Evolutionary conservation across 2,329 filamentous ascomycete species (phyloP), one percentile per base, ranked within the genome.

Genomic region (Arthrobotrys conoides): DNA sequence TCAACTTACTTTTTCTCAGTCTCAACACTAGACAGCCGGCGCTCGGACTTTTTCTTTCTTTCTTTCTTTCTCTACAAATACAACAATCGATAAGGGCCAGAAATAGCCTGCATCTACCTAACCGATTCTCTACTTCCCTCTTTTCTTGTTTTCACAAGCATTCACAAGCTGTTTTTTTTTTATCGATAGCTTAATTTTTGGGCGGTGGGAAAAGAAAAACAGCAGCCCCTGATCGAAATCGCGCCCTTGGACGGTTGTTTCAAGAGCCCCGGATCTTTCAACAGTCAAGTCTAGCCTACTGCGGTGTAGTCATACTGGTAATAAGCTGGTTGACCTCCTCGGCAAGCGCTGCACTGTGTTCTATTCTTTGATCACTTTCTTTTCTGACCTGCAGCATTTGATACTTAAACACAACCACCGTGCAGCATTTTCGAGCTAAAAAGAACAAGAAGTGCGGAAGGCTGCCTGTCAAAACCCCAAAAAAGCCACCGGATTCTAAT

Each of bases 401-500:
- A 49, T 16, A 51, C 46, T 48, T 22, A 22, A 49, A 33, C 46
- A 51, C 30, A 33, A 51, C 44, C 44, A 33, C 20, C 44, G 46
- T 38, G 61, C 61, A 65, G 61, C 61, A 65, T 33, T 6, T 33
- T 10, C 30, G 14, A 18, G 41, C 24, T 48, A 63, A 30, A n/a
- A 51, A 38, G 8, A 38, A 9, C 3, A 55, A 63, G 27, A 22
- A 18, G n/a, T 20, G 41, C 75, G 68, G 63, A 68, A 72, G 68
- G 75, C 63, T 72, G 75, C 68, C 75, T 78, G 75, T 78, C 75
- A 59, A 48, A 30, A 30, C 27, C 24, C n/a, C n/a, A n/a, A n/a
- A n/a, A n/a, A n/a, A n/a, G n/a, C n/a, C 65, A 61, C 57, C 57
- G 57, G 36, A 61, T 44, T 44, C 36, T 16, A 61, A 12, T 22